Percentiles rank a stretch among this genome's conserved stretches.
Evolutionary conservation across 2,329 filamentous ascomycete species (phyloP).

Genomic region (Zarea fungicola): DNA sequence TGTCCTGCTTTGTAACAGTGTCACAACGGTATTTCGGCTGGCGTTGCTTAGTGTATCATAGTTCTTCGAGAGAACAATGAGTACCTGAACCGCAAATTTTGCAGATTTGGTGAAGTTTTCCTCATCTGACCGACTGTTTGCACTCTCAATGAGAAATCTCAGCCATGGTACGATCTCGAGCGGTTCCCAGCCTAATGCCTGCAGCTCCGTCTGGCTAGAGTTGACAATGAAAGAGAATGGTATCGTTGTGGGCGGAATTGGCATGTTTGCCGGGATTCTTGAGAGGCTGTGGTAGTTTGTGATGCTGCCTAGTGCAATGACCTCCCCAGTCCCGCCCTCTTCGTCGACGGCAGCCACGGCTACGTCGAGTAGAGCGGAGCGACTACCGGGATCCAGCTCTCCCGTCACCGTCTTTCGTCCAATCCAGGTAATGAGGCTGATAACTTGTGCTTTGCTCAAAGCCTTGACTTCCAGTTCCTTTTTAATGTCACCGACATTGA

Average conservation of each 20-base stretch:
- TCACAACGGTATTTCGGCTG: slow-evolving; percentile 60
- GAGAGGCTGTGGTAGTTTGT: slow-evolving; percentile 68
- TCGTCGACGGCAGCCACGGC: slow-evolving; percentile 67
- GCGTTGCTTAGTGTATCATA: slow-evolving; percentile 74
- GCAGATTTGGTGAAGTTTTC: slow-evolving; percentile 67
- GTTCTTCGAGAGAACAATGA: slow-evolving; percentile 77
- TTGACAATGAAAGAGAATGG: slow-evolving; percentile 76
- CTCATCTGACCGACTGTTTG: slow-evolving; percentile 52
- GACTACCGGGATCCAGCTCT: slow-evolving; percentile 64
- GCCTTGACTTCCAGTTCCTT: slow-evolving; percentile 78
- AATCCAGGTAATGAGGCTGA: slow-evolving; percentile 81
- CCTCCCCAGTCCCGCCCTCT: slow-evolving; percentile 56
- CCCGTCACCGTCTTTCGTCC: slow-evolving; percentile 65
- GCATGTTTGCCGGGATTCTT: slow-evolving; percentile 75
- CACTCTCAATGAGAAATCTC: slow-evolving; percentile 67
- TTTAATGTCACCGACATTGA: slow-evolving; percentile 82
- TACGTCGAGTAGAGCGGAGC: slow-evolving; percentile 69
- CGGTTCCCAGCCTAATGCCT: slow-evolving; percentile 79
- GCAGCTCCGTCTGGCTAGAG: slow-evolving; percentile 62
- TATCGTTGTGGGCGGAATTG: slow-evolving; percentile 74
- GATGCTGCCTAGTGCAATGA: slow-evolving; percentile 74
- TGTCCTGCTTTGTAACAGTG: slow-evolving; percentile 60
- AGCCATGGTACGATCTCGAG: slow-evolving; percentile 84
- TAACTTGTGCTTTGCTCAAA: slow-evolving; percentile 70
- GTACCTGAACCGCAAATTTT: slow-evolving; percentile 69